These are phyloP conservation scores for Fusarium musae DNA, from an alignment of 2,329 filamentous ascomycete species.

Conservation along the genomic window DNA sequence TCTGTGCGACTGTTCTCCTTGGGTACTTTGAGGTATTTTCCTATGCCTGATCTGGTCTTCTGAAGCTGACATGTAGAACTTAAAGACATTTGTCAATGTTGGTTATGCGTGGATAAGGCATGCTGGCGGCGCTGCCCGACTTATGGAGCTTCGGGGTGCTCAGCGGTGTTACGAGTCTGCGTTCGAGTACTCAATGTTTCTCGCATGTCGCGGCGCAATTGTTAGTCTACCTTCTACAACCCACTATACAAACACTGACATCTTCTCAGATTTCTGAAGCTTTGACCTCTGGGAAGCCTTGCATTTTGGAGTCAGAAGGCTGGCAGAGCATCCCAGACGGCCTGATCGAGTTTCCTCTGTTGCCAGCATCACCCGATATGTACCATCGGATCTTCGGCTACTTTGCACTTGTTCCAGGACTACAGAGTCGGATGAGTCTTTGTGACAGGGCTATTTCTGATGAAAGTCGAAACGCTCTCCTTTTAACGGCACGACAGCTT, in stretches of 20 bases:
- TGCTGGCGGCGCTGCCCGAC: neutral
- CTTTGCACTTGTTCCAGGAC: neutral
- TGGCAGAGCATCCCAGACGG: neutral
- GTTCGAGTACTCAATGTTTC: neutral
- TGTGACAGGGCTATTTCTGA: too few relatives aligned
- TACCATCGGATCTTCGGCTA: neutral
- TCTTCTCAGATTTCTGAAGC: neutral
- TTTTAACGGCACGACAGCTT: neutral
- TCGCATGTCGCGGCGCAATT: neutral
- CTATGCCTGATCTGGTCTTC: fast-evolving
- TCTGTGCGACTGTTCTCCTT: neutral
- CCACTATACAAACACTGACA: fast-evolving
- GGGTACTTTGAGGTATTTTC: fast-evolving
- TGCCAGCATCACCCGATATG: neutral
- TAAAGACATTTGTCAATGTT: neutral
- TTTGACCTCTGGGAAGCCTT: fast-evolving
- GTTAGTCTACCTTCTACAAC: fast-evolving
- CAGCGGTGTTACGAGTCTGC: neutral
- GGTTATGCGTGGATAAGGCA: neutral
- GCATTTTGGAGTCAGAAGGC: fast-evolving
- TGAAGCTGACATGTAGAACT: fast-evolving
- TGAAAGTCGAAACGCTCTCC: neutral
- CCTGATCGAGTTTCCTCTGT: neutral
- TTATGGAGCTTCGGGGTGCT: neutral
- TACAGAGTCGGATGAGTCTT: fast-evolving